Base-by-base conservation (phyloP, 768 basidiomycete species). In the Trametes punicea region DNA sequence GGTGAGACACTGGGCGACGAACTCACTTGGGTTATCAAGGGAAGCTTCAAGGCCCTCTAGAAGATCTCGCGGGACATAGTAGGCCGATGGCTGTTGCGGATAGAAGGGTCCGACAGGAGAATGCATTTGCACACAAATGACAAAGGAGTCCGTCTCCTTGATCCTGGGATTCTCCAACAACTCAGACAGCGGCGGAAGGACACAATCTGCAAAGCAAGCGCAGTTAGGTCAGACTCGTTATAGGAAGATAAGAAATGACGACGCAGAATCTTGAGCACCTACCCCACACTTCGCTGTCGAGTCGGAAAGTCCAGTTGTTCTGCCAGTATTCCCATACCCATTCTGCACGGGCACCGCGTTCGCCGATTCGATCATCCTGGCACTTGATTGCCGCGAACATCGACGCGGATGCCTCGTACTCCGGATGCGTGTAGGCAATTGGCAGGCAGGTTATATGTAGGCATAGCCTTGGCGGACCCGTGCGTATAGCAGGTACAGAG, bases 261-360 rank as follows among this genome's bases (percentile, higher is more conserved):
- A n/a, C n/a, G n/a, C n/a, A n/a, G n/a, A n/a, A n/a, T n/a, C 25
- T 5, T 11, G 10, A 26, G 25, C 25, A 59, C 80, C 64, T 65
- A 87, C 87, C 83, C 85, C 84, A 89, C 38, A 87, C 85, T 73
- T 90, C 87, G 50, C 79, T 81, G 50, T 85, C 85, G 47, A 77
- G 78, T 39, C 87, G 73, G 71, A 89, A 91, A 1, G 80, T 76
- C 81, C 82, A 89, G 56, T 87, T 84, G 56, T 75, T 79, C 57
- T 87, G 81, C 82, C 85, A 87, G 51, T 72, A 72, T 54, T 88
- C 83, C 87, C 87, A 90, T 23, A 84, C 74, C 85, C 87, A 90
- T 38, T 87, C 81, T 27, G 84, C 74, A 15, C 85, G 81, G 0
- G 83, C 81, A 5, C 83, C 81, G 10, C 84, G 77, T 62, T 83